Evolutionary conservation across 345 rosid genomes (phyloP), one percentile per base, ranked within the genome.

Genomic region (Eucalyptus albens): DNA sequence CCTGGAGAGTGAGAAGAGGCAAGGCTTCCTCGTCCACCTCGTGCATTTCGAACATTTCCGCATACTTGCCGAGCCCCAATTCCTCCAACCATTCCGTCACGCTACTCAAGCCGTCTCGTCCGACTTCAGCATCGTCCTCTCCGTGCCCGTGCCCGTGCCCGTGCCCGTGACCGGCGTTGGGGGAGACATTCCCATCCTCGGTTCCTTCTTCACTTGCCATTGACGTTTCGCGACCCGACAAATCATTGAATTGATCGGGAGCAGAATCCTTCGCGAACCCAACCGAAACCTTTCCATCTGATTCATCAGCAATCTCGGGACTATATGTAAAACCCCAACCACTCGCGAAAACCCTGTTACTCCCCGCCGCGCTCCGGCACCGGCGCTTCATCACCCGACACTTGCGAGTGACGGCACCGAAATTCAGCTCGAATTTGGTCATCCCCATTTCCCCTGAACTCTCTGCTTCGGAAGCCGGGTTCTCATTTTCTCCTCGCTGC

Each of bases 21-120:
- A 95, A 65, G 59, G 93, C 89, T 88, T 94, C 94, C 86, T 92
- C 92, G 55, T 95, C 96, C 80, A 94, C 96, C 90, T 94, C 94
- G 81, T 95, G 96, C 92, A 91, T 89, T 88, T 93, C 92, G 13
- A 95, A 95, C 47, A 92, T 31, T 24, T 89, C 88, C 22, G 94
- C 94, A 56, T 94, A 95, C 90, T 91, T 92, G 9, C 95, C 93
- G 49, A 94, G 91, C n/a, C 96, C 96, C 37, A 62, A 86, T 47
- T 90, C 94, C 89, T 94, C 95, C 88, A 94, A 51, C 96, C 96
- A 94, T 88, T 91, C 88, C 29, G 88, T 69, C 37, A 94, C 96
- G 22, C 80, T 67, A 45, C 87, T 89, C 87, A 72, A 90, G 90
- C 88, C 69, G 13, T 53, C 26, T 33, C 67, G 87, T 9, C 89